Evolutionary conservation across 805 yeast genomes (phyloP), one percentile per base, ranked within the genome.

Genomic region (Myxozyma vanderwaltii): DNA sequence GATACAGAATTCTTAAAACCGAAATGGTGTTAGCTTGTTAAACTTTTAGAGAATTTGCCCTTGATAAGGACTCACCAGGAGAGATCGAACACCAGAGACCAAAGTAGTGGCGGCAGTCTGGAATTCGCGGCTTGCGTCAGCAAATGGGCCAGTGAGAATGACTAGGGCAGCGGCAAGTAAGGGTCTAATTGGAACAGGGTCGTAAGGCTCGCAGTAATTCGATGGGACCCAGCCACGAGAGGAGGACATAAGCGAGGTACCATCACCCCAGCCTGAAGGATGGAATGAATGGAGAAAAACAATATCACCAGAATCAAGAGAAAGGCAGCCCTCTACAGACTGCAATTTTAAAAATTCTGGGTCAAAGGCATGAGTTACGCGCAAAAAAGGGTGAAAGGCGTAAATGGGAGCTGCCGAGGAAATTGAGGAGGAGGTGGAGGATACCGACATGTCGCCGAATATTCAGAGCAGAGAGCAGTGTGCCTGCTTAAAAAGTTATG

Each of bases 241-340:
- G 53, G 74, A 74, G 2, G 74, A 63, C 10, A 59, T 15, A 21
- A 75, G 69, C 41, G 73, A 60, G 4, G 78, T 73, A 8, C 76
- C 79, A 56, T 76, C 78, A 26, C 75, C 77, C 80, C 80, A 76
- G 51, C 79, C 80, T 2, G 76, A 68, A n/a, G 70, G 52, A 58
- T 76, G 78, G n/a, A 73, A 66, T 17, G 72, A 67, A 59, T 76
- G 78, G 29, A 75, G 67, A 44, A 71, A 65, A 7, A 73, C 72
- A 31, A 76, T 63, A 50, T 76, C 79, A 21, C 72, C 70, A 38
- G 69, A 71, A 15, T 63, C 67, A 61, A 76, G 52, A 12, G 26
- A 35, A 5, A 63, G 51, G 27, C 57, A 55, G 36, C 56, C 36
- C 6, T 35, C 43, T 8, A n/a, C 8, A 4, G 31, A n/a, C 19